Percentiles rank a stretch among this genome's conserved stretches.
Evolutionary conservation across 306 rosid genomes (phyloP).

Genomic region (Prunus fruticosa): DNA sequence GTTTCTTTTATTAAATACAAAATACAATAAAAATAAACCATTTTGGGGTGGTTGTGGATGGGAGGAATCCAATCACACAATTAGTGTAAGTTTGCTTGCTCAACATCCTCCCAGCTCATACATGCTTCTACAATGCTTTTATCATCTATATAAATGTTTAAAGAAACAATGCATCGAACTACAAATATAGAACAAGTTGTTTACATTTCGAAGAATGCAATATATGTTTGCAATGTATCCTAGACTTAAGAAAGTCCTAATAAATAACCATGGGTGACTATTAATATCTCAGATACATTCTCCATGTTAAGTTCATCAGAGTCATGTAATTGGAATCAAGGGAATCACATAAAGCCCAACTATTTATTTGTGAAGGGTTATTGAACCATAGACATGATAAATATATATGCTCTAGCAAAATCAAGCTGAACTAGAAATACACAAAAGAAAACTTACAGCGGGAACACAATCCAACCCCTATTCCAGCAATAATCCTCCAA

Average conservation of each 20-base stretch:
- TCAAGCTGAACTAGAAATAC: background rate
- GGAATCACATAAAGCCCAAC: background rate
- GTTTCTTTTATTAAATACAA: background rate
- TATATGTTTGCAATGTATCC: background rate
- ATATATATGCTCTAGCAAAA: background rate
- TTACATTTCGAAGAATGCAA: background rate
- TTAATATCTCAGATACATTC: background rate
- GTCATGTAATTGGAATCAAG: background rate
- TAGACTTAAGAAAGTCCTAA: background rate
- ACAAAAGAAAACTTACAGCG: slow-evolving; percentile 56
- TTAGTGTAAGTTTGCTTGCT: background rate
- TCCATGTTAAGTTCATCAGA: background rate
- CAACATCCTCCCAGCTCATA: background rate
- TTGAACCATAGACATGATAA: background rate
- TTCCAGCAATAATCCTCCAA: slow-evolving; percentile 89
- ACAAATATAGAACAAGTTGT: background rate
- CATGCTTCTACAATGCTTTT: background rate
- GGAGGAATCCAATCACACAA: background rate
- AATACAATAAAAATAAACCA: background rate
- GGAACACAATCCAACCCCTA: slow-evolving; percentile 94
- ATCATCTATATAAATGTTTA: background rate
- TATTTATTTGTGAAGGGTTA: background rate
- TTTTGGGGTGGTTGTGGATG: background rate
- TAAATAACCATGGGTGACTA: background rate
- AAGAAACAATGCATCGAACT: background rate